Evolutionary conservation across 2,329 filamentous ascomycete species (phyloP).

Genomic region (Thermomyces lanuginosus): DNA sequence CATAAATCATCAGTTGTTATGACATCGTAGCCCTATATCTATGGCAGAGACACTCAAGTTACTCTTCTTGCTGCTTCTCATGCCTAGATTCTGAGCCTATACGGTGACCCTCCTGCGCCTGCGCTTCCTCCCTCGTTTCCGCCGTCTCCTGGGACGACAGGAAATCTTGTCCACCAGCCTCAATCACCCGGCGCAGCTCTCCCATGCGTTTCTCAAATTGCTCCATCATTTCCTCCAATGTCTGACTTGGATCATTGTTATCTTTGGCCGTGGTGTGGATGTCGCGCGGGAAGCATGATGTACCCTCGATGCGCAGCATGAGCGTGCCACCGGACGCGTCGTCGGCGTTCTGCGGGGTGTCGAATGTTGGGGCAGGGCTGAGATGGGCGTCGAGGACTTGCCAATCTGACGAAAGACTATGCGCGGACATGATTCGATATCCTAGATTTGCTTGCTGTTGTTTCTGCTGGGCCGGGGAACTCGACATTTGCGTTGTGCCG

Average conservation of each 20-base stretch:
- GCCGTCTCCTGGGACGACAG: constrained; percentile 3
- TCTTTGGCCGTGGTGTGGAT: constrained; percentile 9
- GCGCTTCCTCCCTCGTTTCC: too few species aligned
- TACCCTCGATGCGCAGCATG: constrained; percentile 32
- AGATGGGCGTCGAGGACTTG: constrained; percentile 42
- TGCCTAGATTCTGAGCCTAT: too few species aligned
- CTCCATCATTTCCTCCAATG: constrained; percentile 31
- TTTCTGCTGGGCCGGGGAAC: constrained; percentile 11
- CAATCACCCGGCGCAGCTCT: constrained; percentile 28
- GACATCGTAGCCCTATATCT: too few species aligned
- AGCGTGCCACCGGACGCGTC: constrained; percentile 31
- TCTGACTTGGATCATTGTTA: constrained; percentile 14
- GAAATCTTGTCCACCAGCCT: constrained; percentile 13
- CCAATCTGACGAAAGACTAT: constrained; percentile 61
- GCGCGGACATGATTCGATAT: constrained; percentile 46
- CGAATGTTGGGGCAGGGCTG: constrained; percentile 46
- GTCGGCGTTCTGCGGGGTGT: constrained; percentile 33
- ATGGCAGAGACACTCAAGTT: too few species aligned
- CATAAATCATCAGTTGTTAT: too few species aligned
- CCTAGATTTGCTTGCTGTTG: constrained; percentile 10
- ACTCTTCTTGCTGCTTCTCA: too few species aligned
- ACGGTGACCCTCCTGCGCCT: too few species aligned
- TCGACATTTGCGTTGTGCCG: constrained; percentile 10
- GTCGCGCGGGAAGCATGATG: constrained; percentile 15
- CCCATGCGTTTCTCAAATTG: constrained; percentile 29